Percentiles rank a stretch among this genome's conserved stretches.
Evolutionary conservation across 805 yeast species (phyloP).

Genomic region (Hanseniaspora guilliermondii): DNA sequence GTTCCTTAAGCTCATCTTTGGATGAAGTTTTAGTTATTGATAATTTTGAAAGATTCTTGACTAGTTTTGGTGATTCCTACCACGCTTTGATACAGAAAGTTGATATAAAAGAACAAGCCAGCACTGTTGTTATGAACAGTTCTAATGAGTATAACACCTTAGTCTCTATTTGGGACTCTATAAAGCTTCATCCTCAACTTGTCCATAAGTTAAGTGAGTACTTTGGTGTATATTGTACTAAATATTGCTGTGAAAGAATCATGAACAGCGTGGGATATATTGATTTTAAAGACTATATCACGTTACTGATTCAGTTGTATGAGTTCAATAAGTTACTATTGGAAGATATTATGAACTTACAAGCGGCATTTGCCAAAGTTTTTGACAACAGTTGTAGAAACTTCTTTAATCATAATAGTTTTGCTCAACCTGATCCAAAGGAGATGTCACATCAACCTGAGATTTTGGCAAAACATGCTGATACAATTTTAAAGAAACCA

Average conservation of each 20-base stretch:
- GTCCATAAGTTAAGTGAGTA: conserved; percentile 9
- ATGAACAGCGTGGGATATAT: not conserved
- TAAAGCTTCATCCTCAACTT: conserved; percentile 6
- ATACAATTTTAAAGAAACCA: conserved; percentile 65
- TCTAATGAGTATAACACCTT: not conserved
- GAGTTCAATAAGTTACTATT: conserved; percentile 55
- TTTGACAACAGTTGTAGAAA: conserved; percentile 78
- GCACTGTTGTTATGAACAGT: not conserved
- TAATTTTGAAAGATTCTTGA: conserved; percentile 13
- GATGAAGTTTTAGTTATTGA: conserved; percentile 39
- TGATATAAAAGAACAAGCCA: conserved; percentile 42
- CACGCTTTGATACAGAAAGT: conserved; percentile 24
- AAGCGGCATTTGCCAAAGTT: conserved; percentile 62
- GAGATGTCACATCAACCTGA: conserved; percentile 78
- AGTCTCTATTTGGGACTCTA: conserved; percentile 8
- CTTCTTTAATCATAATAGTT: conserved; percentile 68
- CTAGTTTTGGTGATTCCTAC: conserved; percentile 8
- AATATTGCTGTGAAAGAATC: conserved; percentile 7
- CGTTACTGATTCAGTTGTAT: conserved; percentile 60
- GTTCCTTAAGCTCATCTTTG: conserved; percentile 54
- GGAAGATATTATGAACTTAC: conserved; percentile 34
- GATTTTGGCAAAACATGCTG: conserved; percentile 77
- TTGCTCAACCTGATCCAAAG: conserved; percentile 55
- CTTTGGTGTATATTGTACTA: conserved; percentile 9
- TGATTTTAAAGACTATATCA: conserved; percentile 57